Evolutionary conservation across 345 rosid species (phyloP).

Genomic region (Populus ilicifolia): DNA sequence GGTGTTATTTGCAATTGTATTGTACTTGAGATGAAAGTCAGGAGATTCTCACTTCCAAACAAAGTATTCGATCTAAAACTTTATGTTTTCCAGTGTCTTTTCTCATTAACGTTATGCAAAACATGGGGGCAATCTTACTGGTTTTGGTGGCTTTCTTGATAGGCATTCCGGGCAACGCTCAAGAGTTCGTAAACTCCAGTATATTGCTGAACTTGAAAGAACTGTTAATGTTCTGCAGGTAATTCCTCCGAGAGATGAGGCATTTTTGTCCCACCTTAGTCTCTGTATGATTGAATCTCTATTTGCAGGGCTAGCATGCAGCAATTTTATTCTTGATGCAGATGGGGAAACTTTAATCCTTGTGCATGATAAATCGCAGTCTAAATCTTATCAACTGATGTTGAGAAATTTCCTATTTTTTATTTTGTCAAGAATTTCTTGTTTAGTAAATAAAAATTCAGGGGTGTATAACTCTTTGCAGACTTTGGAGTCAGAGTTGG

Average conservation of each 20-base stretch:
- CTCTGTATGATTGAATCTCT: background rate
- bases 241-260: conserved; percentile 8
- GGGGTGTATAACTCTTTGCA: conserved; percentile 20
- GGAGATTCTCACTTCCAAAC: background rate
- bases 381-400: too few relatives aligned
- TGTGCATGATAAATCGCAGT: too few relatives aligned
- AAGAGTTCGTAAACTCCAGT: conserved; percentile 76
- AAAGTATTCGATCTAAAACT: background rate
- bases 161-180: conserved; percentile 82
- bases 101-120: background rate
- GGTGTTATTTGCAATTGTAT: background rate
- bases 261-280: background rate
- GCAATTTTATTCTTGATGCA: background rate
- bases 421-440: background rate
- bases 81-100: background rate
- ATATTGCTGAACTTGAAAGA: conserved; percentile 79
- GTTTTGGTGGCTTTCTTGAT: conserved; percentile 10
- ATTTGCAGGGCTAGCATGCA: background rate
- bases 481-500: conserved; percentile 59
- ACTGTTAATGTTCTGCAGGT: conserved; percentile 65
- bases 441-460: background rate
- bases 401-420: background rate
- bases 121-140: background rate
- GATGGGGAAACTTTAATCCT: too few relatives aligned
- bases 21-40: background rate